Evolutionary conservation across 2,329 filamentous ascomycete species (phyloP).

Genomic region (Microascus cirrosus): DNA sequence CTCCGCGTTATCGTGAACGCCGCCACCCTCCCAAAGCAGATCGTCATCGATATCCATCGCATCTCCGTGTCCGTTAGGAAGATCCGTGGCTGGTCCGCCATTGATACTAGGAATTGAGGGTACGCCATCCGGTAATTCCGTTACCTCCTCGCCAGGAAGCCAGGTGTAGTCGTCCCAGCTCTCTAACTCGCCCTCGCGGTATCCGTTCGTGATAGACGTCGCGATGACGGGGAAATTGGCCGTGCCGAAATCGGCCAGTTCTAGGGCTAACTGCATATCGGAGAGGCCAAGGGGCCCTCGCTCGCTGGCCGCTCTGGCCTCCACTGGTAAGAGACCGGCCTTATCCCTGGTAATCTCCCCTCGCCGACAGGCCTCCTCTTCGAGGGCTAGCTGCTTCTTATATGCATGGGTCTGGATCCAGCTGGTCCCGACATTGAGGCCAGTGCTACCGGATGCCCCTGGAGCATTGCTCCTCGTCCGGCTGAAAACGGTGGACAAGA

Average conservation of each 20-base stretch:
- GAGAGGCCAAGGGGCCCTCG: constrained; percentile 64
- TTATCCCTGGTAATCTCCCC: constrained; percentile 67
- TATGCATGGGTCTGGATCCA: constrained; percentile 77
- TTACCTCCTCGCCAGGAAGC: constrained; percentile 23
- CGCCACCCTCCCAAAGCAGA: constrained; percentile 51
- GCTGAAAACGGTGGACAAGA: constrained; percentile 51
- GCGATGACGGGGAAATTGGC: constrained; percentile 67
- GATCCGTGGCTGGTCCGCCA: constrained; percentile 16
- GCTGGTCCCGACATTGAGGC: constrained; percentile 52
- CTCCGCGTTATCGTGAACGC: constrained; percentile 34
- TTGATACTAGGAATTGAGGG: constrained; percentile 20
- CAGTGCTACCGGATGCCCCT: constrained; percentile 48
- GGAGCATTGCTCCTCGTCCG: constrained; percentile 55
- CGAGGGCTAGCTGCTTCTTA: constrained; percentile 58
- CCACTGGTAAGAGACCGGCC: constrained; percentile 67
- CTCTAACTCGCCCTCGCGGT: constrained; percentile 67
- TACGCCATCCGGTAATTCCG: constrained; percentile 16
- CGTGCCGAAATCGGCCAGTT: constrained; percentile 65
- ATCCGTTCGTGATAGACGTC: constrained; percentile 57
- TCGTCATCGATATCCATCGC: constrained; percentile 51
- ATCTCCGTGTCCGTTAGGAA: constrained; percentile 40
- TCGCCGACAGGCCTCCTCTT: constrained; percentile 62
- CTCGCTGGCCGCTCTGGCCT: constrained; percentile 64
- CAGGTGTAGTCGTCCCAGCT: constrained; percentile 50
- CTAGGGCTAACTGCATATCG: constrained; percentile 66